A percentile compares a stretch with the other conserved stretches of the same genome.
Evolutionary conservation across 306 rosid genomes (phyloP).

Genomic region (Inga laurina): DNA sequence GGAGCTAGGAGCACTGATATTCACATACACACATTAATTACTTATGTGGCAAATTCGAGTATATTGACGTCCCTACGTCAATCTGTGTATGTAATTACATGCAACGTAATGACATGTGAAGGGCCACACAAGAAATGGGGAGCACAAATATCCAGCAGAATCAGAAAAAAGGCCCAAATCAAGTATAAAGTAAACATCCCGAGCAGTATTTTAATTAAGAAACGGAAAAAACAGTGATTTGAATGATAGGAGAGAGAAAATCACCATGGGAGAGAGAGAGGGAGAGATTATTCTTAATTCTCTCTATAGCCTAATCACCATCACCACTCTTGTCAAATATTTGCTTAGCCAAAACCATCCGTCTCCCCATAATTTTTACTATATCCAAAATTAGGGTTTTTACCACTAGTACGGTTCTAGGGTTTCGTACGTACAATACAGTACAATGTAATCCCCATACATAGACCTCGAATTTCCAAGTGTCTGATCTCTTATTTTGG

Average conservation of each 20-base stretch:
- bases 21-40: background rate
- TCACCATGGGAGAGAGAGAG: background rate
- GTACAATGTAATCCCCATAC: background rate
- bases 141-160: constrained; percentile 59
- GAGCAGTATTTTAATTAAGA: constrained; percentile 54
- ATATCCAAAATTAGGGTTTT: constrained; percentile 56
- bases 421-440: constrained; percentile 40
- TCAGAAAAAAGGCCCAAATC: constrained; percentile 57
- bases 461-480: background rate
- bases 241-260: constrained; percentile 59
- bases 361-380: background rate
- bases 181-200: constrained; percentile 47
- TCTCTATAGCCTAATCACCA: constrained; percentile 32
- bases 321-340: background rate
- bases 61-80: constrained; percentile 34
- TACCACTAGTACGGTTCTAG: constrained; percentile 36
- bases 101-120: constrained; percentile 45
- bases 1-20: background rate
- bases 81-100: constrained; percentile 47
- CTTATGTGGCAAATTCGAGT: constrained; percentile 13
- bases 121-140: constrained; percentile 49
- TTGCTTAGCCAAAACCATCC: background rate
- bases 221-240: constrained; percentile 53
- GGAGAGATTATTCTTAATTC: constrained; percentile 28
- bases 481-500: background rate